Evolutionary conservation across 768 basidiomycete species (phyloP), one percentile per base, ranked within the genome.

Genomic region (Boletus edulis): DNA sequence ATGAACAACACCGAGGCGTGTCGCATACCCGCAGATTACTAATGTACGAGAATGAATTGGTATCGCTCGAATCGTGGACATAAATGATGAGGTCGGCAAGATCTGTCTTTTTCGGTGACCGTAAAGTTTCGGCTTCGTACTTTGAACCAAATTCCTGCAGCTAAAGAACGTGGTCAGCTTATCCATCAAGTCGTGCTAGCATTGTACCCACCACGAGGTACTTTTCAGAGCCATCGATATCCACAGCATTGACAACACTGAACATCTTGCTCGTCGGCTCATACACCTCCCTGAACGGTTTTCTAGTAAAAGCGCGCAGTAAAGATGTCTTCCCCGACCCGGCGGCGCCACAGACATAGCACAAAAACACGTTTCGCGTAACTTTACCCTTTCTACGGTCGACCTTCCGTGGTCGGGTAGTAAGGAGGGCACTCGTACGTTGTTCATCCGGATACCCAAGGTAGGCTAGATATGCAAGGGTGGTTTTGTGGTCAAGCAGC

Each of bases 31-130:
- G 83, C 64, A 98, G 76, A 74, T 96, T 97, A 63, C 93, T 95
- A 70, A 99, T 94, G 73, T 98, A 97, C 45, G 93, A 95, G 71
- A 99, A 99, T 11, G 94, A 97, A 73, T 99, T 98, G 39, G 96
- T 98, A 69, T 99, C 96, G 67, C 92, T 94, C 45, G 95, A 98
- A 73, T 99, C 96, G 65, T 98, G 86, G 32, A 98, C 94, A 68
- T 96, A 98, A 59, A 95, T 82, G 57, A 98, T 90, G 40, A 98
- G 91, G 72, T 99, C 96, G 18, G 91, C 92, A 43, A 91, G 74
- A 68, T 97, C 95, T 32, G 87, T 85, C 75, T 94, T 97, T 76
- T 93, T 96, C 38, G 85, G 79, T 70, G 88, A 93, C 57, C 94
- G 83, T 53, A 98, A 75, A 11, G 84, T 87, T 71, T 98, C 96